These are phyloP conservation scores for Hydnum rufescens DNA, from an alignment of 768 basidiomycete species.

Conservation along the genomic window DNA sequence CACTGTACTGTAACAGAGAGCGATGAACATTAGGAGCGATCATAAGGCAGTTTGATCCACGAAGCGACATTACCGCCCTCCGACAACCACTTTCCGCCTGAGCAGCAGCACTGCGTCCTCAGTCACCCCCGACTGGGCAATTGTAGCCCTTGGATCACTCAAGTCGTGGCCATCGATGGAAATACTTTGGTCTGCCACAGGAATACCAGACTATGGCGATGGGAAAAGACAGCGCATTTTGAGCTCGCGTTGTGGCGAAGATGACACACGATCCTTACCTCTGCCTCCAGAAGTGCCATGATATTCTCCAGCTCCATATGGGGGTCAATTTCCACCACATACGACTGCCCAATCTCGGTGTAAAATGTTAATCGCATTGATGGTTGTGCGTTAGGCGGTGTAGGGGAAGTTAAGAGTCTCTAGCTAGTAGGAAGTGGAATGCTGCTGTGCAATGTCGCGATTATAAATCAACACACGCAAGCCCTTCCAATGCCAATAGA, in stretches of 20 bases:
- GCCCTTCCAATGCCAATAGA: too few species aligned
- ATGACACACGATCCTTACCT: slow-evolving; percentile 39
- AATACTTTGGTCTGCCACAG: slow-evolving; percentile 51
- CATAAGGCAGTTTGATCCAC: neutral
- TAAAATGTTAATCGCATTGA: slow-evolving; percentile 22
- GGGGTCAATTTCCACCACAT: slow-evolving; percentile 61
- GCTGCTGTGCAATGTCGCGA: neutral
- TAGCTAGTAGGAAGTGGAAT: neutral
- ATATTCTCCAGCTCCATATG: slow-evolving; percentile 85
- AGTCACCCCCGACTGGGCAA: slow-evolving; percentile 43
- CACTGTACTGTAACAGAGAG: slow-evolving; percentile 29
- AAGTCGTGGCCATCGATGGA: slow-evolving; percentile 48
- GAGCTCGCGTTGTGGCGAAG: neutral
- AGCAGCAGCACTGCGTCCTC: slow-evolving; percentile 47
- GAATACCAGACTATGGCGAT: slow-evolving; percentile 45
- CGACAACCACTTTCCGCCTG: slow-evolving; percentile 35
- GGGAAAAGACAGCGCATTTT: neutral
- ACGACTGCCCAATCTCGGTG: slow-evolving; percentile 20
- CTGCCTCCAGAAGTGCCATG: slow-evolving; percentile 83
- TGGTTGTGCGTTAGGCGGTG: neutral
- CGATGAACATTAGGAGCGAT: slow-evolving; percentile 4
- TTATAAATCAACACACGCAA: too few species aligned
- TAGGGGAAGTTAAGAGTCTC: neutral
- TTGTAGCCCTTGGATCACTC: slow-evolving; percentile 42
- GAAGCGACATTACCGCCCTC: slow-evolving; percentile 21